Evolutionary conservation across 2,329 filamentous ascomycete genomes (phyloP), one percentile per base, ranked within the genome.

Genomic region (Nothopassalora personata): DNA sequence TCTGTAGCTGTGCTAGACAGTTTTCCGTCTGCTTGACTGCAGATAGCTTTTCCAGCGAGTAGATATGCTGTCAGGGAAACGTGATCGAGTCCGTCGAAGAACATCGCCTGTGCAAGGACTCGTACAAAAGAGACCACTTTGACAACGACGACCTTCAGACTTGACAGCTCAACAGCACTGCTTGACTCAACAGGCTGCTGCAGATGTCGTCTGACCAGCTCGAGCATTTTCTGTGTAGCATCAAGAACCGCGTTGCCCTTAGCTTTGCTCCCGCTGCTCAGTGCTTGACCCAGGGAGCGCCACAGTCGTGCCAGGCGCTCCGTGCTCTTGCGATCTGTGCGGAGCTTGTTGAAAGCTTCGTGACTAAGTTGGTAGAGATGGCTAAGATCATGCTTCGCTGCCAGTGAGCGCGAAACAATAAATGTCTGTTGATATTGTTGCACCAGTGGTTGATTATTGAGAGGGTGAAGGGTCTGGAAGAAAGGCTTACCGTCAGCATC

Each of bases 391-490:
- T 68, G 58, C 18, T 59, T 53, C 31, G 65, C 63, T 43, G 64
- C 68, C 23, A 68, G 57, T 27, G 57, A 59, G 19, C 61, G 52
- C 30, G 68, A 66, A 57, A 60, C 49, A 33, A 54, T 23, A 36
- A 63, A 62, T 15, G 51, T 39, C 51, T 64, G 58, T 56, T 62
- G 59, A 49, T 62, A 64, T 54, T 71, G 71, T 56, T 60, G 56
- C 27, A 79, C 64, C 36, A 74, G 70, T 28, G 76, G 66, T 61
- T 78, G 75, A 60, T 80, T 80, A 67, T 72, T 74, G 57, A 80
- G 69, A 58, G 78, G 76, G 68, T 80, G 76, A 58, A 78, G 71
- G 45, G 78, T 70, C 67, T 72, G 69, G 60, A 66, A 69, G 60
- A 66, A 67, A 59, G 57, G 63, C 57, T 75, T 69, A 65, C 74